Evolutionary conservation across 345 rosid species (phyloP).

Genomic region (Acer yangbiense): DNA sequence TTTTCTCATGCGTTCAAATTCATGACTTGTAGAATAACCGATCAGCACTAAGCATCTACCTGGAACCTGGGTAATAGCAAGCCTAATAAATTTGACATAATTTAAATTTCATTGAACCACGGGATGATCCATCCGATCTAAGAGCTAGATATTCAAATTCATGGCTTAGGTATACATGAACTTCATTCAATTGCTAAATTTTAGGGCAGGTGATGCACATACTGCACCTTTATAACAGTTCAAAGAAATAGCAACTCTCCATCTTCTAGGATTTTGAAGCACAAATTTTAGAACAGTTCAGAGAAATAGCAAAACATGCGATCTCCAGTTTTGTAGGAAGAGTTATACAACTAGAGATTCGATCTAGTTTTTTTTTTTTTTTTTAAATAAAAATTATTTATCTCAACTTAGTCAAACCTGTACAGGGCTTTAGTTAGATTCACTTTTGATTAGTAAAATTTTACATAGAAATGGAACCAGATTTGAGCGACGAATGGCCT

Average conservation of each 20-base stretch:
- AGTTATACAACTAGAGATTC: neutral
- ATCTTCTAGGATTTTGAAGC: neutral
- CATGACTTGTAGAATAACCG: neutral
- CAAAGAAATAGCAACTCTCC: neutral
- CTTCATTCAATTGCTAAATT: neutral
- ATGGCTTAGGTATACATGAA: neutral
- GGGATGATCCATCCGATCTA: neutral
- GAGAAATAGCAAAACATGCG: neutral
- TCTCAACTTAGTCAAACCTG: too few relatives aligned
- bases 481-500: constrained; percentile 77
- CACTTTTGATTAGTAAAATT: neutral
- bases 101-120: neutral
- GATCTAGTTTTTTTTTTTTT: neutral
- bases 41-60: neutral
- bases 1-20: neutral
- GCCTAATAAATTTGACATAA: neutral
- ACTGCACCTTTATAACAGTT: neutral
- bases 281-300: neutral
- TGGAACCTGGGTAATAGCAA: neutral
- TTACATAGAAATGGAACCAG: constrained; percentile 42
- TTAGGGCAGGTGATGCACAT: neutral
- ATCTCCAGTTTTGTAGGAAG: neutral
- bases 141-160: neutral
- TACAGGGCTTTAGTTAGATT: neutral
- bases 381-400: too few relatives aligned